These are phyloP conservation scores for Xerocomus cyaneibrunnescens DNA, from an alignment of 1,284 basidiomycete species.

Conservation along the genomic window DNA sequence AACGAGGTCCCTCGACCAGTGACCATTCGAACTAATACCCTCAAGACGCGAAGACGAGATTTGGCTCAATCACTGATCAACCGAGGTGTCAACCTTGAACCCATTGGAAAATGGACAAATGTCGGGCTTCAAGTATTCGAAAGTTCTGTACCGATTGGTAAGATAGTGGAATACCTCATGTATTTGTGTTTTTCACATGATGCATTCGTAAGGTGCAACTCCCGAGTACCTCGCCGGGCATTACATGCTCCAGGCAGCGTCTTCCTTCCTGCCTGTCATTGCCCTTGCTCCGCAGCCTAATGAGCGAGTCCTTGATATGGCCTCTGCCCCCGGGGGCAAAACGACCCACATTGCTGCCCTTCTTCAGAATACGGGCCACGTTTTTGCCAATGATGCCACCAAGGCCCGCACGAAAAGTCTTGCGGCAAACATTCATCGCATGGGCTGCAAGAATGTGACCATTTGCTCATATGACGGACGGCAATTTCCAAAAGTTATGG, in stretches of 20 bases:
- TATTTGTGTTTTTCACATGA: constrained; percentile 1
- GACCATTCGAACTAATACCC: constrained; percentile 97
- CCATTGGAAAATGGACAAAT: constrained; percentile 98
- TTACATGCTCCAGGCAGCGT: constrained; percentile 99
- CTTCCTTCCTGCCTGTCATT: constrained; percentile 98
- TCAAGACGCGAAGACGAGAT: constrained; percentile 91
- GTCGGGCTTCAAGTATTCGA: constrained; percentile 98
- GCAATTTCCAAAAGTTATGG: constrained; percentile 99
- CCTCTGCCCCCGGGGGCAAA: constrained; percentile 97
- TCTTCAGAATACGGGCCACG: constrained; percentile 94
- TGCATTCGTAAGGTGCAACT: constrained; percentile 65
- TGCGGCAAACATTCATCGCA: constrained; percentile 93
- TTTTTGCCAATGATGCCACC: constrained; percentile 99
- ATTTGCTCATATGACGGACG: constrained; percentile 97
- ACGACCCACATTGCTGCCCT: constrained; percentile 96
- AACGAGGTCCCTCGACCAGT: constrained; percentile 97
- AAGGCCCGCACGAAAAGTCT: constrained; percentile 95
- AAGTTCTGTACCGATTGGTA: constrained; percentile 90
- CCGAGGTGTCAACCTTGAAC: constrained; percentile 95
- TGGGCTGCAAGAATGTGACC: constrained; percentile 98
- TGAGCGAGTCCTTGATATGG: constrained; percentile 98
- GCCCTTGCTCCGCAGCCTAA: constrained; percentile 91
- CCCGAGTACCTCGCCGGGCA: constrained; percentile 99
- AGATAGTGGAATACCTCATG: constrained; percentile 3
- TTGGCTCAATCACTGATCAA: constrained; percentile 95